Base-by-base conservation (phyloP, 169 alveolate genomes). In the Eimeria tenella region DNA sequence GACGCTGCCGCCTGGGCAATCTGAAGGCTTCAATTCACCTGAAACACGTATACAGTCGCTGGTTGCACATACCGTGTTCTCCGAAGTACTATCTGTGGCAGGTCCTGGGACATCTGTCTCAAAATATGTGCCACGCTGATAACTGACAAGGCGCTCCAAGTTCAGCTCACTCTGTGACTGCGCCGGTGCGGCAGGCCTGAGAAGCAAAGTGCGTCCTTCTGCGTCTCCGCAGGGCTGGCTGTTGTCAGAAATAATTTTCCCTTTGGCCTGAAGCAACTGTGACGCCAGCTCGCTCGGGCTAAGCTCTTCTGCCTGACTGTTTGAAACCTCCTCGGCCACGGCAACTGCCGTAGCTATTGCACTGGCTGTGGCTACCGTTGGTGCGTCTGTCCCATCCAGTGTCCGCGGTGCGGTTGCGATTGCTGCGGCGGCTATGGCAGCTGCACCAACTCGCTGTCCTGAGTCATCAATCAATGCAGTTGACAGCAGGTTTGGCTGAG, bases 11-110 rank as follows among this genome's bases (percentile, higher is more conserved):
- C 94, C 95, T 55, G 63, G 62, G 52, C 71, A 21, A 42, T 90
- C 88, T n/a, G 95, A 77, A 52, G 96, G 96, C 82, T 31, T 83
- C 90, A 94, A 52, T 3, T 75, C 81, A 19, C 93, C 95, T 84
- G 73, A 31, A 23, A 31, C 0, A 52, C 15, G 53, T 5, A 49
- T 42, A 6, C 19, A 11, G 3, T 17, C 19, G 56, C 3, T 3
- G 19, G 23, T 42, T 49, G 11, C 21, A 31, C 65, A 63, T 9
- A n/a, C 62, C 49, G 42, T 0, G 9, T 1, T 49, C 65, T 19
- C 52, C 8, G 53, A 4, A 19, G 13, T 49, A 11, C 62, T 19
- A 1, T 5, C 19, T n/a, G 19, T n/a, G 2, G 4, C 49, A 31
- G 4, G 42, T 31, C 42, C 42, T 31, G 42, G 42, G 0, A 31